phyloP scores from a whole-genome alignment of 768 basidiomycete species.

The Boletus huronensis region DNA sequence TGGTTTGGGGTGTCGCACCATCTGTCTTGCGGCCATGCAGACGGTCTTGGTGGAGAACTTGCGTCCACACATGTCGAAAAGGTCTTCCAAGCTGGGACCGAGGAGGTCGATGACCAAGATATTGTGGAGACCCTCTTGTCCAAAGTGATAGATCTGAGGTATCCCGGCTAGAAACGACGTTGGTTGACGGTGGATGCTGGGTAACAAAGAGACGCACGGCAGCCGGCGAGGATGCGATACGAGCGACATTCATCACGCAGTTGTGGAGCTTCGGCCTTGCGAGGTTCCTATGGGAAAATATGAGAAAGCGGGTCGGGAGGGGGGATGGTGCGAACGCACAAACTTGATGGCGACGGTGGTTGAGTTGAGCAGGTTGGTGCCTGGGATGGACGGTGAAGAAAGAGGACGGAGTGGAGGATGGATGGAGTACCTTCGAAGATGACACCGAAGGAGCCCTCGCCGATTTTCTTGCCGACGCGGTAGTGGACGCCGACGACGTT shows the following conservation, averaged over 20 bases:
- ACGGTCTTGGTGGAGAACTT: constrained; percentile 98
- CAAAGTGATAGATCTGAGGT: constrained; percentile 99
- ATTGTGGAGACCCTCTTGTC: constrained; percentile 97
- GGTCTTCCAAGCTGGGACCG: constrained; percentile 93
- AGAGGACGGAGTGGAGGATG: not conserved
- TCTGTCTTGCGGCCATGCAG: constrained; percentile 98
- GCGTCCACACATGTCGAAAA: constrained; percentile 98
- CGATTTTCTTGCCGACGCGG: constrained; percentile 98
- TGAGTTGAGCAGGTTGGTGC: constrained; percentile 95
- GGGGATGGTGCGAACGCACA: constrained; percentile 52
- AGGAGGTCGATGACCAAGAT: constrained; percentile 98
- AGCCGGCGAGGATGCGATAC: constrained; percentile 86
- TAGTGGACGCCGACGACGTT: constrained; percentile 96
- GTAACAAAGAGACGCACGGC: constrained; percentile 56
- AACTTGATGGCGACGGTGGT: constrained; percentile 99
- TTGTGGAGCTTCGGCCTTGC: constrained; percentile 96
- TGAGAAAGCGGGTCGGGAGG: constrained; percentile 4
- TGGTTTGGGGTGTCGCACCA: constrained; percentile 48
- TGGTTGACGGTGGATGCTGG: constrained; percentile 9
- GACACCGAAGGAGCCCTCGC: constrained; percentile 98
- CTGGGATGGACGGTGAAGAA: constrained; percentile 39
- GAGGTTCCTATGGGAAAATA: constrained; percentile 59
- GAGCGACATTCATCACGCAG: constrained; percentile 98
- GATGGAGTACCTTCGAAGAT: constrained; percentile 73
- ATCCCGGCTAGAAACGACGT: constrained; percentile 70